Evolutionary conservation across 495 filamentous ascomycete genomes (phyloP).

Genomic region (Aspergillus coremiiformis): DNA sequence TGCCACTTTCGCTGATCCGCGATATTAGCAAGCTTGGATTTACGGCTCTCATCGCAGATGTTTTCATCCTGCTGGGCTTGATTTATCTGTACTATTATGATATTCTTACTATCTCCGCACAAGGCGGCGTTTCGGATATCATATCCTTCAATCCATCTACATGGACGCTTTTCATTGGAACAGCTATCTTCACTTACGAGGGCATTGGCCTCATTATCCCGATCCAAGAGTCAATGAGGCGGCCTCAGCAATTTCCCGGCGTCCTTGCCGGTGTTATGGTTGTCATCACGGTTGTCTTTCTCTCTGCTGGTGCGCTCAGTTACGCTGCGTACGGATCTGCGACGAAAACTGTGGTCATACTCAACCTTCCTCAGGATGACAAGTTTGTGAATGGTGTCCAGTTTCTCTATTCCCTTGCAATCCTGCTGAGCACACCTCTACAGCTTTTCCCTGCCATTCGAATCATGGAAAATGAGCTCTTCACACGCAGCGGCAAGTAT

Average conservation of each 20-base stretch:
- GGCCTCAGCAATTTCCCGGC: constrained; percentile 77
- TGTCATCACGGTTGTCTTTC: constrained; percentile 84
- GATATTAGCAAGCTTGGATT: constrained; percentile 93
- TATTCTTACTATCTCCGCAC: constrained; percentile 67
- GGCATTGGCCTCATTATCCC: constrained; percentile 98
- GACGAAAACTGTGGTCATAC: constrained; percentile 90
- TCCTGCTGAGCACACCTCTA: constrained; percentile 85
- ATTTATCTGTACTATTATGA: constrained; percentile 96
- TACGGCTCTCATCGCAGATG: constrained; percentile 84
- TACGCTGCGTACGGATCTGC: constrained; percentile 94
- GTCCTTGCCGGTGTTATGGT: constrained; percentile 88
- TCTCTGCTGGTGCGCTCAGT: constrained; percentile 82
- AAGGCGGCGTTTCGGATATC: constrained; percentile 77
- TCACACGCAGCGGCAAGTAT: constrained; percentile 84
- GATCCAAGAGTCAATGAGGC: constrained; percentile 93
- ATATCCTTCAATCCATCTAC: constrained; percentile 74
- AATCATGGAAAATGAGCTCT: constrained; percentile 59
- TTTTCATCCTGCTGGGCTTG: constrained; percentile 86
- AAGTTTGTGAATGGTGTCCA: constrained; percentile 94
- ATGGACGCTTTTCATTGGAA: constrained; percentile 97
- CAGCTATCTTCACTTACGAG: constrained; percentile 97
- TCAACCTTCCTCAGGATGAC: constrained; percentile 93
- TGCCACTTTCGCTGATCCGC: constrained; percentile 85
- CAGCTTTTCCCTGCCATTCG: constrained; percentile 97
- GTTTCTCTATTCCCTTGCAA: constrained; percentile 90